Base-by-base conservation (phyloP, 495 filamentous ascomycete species). In the Xylaria grammica region DNA sequence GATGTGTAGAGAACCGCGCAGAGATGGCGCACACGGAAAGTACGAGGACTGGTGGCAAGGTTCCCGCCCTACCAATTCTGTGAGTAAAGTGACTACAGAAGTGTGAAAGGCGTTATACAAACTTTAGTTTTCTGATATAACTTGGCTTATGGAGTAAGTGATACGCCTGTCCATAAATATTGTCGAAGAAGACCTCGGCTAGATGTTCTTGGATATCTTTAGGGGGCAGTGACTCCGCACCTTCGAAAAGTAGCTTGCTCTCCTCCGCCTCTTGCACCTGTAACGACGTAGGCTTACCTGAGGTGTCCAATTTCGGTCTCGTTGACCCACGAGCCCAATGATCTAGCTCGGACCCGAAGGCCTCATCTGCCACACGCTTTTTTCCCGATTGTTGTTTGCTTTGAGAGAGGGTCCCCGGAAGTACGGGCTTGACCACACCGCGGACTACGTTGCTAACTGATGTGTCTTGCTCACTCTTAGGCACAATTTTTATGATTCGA, bases 61-160 rank as follows among this genome's bases (percentile, higher is more conserved):
- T 77, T 67, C 84, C 80, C 72, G 79, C 78, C 74, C 84, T 86
- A 56, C 49, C 5, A 58, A 59, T 4, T 19, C 30, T 64, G 68
- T 78, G 60, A 78, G 73, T 58, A 63, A 10, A 58, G 55, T 32
- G 42, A 51, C 7, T 24, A 27, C 11, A 55, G 42, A 4, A 53
- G 38, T 10, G 42, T 48, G 38, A 26, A 60, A 66, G 49, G 38
- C 20, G 24, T 51, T 65, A 67, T 56, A 77, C 82, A 38, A 78
- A 89, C 88, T 82, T 84, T 63, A 96, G 79, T 66, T 90, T 90
- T 60, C 94, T 84, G 88, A 97, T 96, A 74, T 92, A 99, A 68
- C 93, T 97, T 20, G 94, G 94, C 72, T 97, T 97, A 74, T 99
- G 95, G 32, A 99, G 85, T n/a, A 99, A 78, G 63, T 93, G 91